A percentile compares a stretch with the other conserved stretches of the same genome.
These are phyloP conservation scores for Tricholoma saponaceum DNA, from an alignment of 768 basidiomycete genomes.

Conservation along the genomic window DNA sequence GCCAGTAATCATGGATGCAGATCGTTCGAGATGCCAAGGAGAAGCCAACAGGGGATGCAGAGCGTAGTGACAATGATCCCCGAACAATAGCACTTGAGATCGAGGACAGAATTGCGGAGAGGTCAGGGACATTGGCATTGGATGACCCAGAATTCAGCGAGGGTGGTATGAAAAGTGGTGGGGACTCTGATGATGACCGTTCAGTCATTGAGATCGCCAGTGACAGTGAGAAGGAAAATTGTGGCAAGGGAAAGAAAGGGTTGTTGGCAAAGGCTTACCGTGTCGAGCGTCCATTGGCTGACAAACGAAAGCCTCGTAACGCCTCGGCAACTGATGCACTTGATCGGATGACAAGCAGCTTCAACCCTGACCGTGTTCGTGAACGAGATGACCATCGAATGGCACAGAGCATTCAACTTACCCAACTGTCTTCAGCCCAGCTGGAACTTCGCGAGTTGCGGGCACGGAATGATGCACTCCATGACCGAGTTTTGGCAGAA, in stretches of 20 bases:
- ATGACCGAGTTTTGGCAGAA: constrained; percentile 1
- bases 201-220: constrained; percentile 1
- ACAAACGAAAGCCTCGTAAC: not conserved
- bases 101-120: not conserved
- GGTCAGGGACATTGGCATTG: not conserved
- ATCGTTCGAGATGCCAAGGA: not conserved
- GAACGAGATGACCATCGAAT: constrained; percentile 6
- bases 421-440: constrained; percentile 4
- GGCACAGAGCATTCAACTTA: constrained; percentile 4
- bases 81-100: not conserved
- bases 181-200: not conserved
- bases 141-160: not conserved
- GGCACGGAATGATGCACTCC: not conserved
- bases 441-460: constrained; percentile 4
- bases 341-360: constrained; percentile 1
- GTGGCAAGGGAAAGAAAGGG: not conserved
- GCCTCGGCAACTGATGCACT: constrained; percentile 4
- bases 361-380: constrained; percentile 1
- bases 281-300: not conserved
- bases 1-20: too few relatives aligned
- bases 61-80: not conserved
- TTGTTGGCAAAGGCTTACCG: constrained; percentile 5
- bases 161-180: not conserved
- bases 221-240: not conserved
- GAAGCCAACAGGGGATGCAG: not conserved